Conservation (phyloP, 805 yeast species). For the Candida gorgasii region DNA sequence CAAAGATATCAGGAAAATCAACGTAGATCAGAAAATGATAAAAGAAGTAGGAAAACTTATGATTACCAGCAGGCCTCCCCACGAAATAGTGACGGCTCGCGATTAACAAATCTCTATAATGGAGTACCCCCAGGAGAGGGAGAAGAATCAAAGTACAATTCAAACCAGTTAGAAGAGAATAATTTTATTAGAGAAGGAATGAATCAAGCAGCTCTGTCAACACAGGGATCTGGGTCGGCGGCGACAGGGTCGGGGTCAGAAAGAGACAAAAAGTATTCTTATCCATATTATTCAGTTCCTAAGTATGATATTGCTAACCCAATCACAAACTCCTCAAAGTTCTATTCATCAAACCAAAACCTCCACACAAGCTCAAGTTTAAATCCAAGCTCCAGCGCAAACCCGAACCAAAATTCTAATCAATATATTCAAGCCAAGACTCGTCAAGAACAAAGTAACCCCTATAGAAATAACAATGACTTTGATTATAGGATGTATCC, state of each 20-base stretch:
- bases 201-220: background rate
- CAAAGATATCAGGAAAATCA: constrained; percentile 9
- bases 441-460: too few relatives aligned
- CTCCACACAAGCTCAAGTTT: background rate
- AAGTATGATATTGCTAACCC: background rate
- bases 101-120: background rate
- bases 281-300: constrained; percentile 1
- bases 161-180: background rate
- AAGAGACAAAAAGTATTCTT: background rate
- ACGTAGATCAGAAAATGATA: constrained; percentile 7
- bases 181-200: background rate
- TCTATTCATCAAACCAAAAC: background rate
- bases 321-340: background rate
- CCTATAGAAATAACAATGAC: background rate
- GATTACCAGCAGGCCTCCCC: background rate
- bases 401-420: background rate
- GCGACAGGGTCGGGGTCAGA: background rate
- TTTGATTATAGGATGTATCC: constrained; percentile 8
- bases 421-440: too few relatives aligned
- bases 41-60: background rate
- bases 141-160: background rate
- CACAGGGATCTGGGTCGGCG: background rate
- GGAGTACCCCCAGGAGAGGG: background rate
- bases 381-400: background rate
- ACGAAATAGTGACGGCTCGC: background rate